phyloP scores from a whole-genome alignment of 2,329 filamentous ascomycete species.

The Eutypella sp. region DNA sequence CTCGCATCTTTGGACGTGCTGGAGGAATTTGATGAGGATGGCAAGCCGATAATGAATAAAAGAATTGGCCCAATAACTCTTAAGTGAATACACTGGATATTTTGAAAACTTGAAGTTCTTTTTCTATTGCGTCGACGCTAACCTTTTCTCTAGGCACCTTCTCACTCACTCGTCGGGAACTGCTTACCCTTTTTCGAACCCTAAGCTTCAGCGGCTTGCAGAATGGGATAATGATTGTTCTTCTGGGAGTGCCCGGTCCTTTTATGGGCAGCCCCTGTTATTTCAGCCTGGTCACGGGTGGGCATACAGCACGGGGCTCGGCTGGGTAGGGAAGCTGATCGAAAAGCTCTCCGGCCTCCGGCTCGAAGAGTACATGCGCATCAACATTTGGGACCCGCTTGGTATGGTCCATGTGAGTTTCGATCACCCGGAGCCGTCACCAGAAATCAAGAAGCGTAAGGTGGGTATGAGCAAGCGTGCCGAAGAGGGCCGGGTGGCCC shows the following conservation, averaged over 20 bases:
- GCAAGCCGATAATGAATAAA: slow-evolving; percentile 7
- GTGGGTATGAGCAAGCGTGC: slow-evolving; percentile 6
- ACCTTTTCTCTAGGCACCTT: slow-evolving; percentile 1
- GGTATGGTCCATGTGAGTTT: slow-evolving; percentile 25
- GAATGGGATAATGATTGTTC: too few relatives aligned
- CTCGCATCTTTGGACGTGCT: slow-evolving; percentile 5
- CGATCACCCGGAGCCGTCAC: slow-evolving; percentile 2
- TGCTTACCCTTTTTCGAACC: background rate
- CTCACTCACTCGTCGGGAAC: slow-evolving; percentile 8
- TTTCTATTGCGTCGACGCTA: background rate
- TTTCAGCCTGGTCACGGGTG: slow-evolving; percentile 48
- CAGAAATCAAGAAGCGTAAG: slow-evolving; percentile 6
- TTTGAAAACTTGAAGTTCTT: too few relatives aligned
- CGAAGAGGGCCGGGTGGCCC: slow-evolving; percentile 4
- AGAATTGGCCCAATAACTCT: slow-evolving; percentile 5
- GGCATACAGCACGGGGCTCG: slow-evolving; percentile 44
- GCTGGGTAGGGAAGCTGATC: slow-evolving; percentile 50
- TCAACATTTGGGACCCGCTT: slow-evolving; percentile 40
- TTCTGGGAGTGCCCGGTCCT: too few relatives aligned
- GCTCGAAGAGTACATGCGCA: slow-evolving; percentile 38
- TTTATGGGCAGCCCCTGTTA: slow-evolving; percentile 37
- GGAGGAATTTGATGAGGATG: slow-evolving; percentile 7
- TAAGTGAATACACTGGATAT: slow-evolving; percentile 6
- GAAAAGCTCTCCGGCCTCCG: slow-evolving; percentile 39
- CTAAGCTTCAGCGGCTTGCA: slow-evolving; percentile 6